These are phyloP conservation scores for Dujonia santamariae DNA, from an alignment of 1,139 yeast genomes.

Conservation along the genomic window DNA sequence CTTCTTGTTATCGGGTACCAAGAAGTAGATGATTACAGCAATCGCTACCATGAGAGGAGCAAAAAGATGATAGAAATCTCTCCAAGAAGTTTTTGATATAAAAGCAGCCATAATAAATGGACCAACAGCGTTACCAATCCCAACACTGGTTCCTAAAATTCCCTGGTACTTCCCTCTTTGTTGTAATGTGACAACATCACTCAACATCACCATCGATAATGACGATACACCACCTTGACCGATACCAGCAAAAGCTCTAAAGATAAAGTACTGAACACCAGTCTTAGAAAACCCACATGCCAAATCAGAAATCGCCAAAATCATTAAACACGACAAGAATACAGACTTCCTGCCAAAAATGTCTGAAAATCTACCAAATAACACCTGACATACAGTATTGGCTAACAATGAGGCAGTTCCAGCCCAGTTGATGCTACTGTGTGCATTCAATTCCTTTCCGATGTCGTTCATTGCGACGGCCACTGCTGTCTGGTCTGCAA, in stretches of 20 bases:
- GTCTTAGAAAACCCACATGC: conserved; percentile 42
- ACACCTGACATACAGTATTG: conserved; percentile 42
- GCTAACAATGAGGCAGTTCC: conserved; percentile 49
- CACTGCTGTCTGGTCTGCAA: conserved; percentile 45
- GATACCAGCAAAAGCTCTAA: conserved; percentile 44
- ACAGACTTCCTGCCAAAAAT: conserved; percentile 44
- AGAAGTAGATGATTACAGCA: conserved; percentile 22
- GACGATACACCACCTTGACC: conserved; percentile 46
- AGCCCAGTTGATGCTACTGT: conserved; percentile 47
- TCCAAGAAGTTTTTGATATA: conserved; percentile 44
- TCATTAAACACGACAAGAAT: conserved; percentile 27
- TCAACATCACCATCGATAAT: conserved; percentile 38
- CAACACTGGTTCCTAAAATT: conserved; percentile 49
- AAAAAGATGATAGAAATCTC: conserved; percentile 43
- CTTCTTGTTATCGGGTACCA: conserved; percentile 19
- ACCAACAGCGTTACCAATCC: conserved; percentile 55
- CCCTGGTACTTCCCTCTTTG: conserved; percentile 48
- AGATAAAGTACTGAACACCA: conserved; percentile 38
- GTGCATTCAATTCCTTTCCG: conserved; percentile 33
- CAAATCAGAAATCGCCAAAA: conserved; percentile 34
- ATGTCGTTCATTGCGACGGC: conserved; percentile 37
- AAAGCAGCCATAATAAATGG: conserved; percentile 57
- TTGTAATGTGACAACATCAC: conserved; percentile 41
- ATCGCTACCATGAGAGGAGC: conserved; percentile 41
- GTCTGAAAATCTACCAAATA: conserved; percentile 43